Conservation (phyloP, 176 grass and related monocot genomes). For the Avena insularis region DNA sequence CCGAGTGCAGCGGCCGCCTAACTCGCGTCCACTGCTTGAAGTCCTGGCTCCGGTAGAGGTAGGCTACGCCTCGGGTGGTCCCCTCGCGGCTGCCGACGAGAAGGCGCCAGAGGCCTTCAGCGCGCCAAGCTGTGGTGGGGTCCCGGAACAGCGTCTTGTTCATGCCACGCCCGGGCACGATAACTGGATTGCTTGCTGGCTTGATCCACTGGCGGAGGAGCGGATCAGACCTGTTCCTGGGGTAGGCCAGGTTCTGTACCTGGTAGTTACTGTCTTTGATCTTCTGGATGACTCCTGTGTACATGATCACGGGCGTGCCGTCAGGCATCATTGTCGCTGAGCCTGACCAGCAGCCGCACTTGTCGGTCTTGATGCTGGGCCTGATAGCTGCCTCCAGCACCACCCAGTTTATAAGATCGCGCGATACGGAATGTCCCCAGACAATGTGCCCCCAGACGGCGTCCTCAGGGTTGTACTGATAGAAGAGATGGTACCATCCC, state of each 20-base stretch:
- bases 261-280: neutral
- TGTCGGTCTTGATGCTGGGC: conserved; percentile 3
- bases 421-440: conserved; percentile 2
- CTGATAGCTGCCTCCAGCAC: neutral
- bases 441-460: conserved; percentile 22
- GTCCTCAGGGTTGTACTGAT: conserved; percentile 30
- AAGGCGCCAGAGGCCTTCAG: neutral
- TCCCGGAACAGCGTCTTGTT: conserved; percentile 27
- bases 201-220: conserved; percentile 37
- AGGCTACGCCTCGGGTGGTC: neutral
- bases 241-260: conserved; percentile 30
- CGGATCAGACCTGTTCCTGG: conserved; percentile 16
- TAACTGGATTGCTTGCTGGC: neutral
- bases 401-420: conserved; percentile 20
- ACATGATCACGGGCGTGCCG: conserved; percentile 11
- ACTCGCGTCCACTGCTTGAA: neutral
- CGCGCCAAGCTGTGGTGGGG: conserved; percentile 16
- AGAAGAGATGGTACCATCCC: conserved; percentile 39
- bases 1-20: conserved; percentile 8
- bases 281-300: conserved; percentile 15
- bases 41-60: conserved; percentile 20
- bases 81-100: neutral
- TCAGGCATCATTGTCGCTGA: neutral
- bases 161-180: neutral
- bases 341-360: conserved; percentile 38